phyloP scores from a whole-genome alignment of 176 grass and related monocot genomes.

The Aechmea fasciata region DNA sequence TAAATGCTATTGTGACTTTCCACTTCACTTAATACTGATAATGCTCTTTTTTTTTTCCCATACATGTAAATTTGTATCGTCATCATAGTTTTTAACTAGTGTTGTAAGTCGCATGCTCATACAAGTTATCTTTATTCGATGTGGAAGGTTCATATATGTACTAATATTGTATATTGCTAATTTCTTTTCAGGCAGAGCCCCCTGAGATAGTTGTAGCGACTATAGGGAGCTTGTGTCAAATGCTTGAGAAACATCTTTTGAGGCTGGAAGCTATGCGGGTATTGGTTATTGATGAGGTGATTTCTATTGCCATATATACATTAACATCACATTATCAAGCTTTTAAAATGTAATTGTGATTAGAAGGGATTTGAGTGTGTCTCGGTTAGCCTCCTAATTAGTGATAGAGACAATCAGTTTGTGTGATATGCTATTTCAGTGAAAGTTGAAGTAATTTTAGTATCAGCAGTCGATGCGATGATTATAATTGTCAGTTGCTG shows the following conservation, averaged over 20 bases:
- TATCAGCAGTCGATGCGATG: too few relatives aligned
- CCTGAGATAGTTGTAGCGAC: conserved; percentile 77
- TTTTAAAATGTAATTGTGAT: not conserved
- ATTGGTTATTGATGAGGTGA: conserved; percentile 82
- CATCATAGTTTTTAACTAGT: too few relatives aligned
- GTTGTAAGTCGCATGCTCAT: too few relatives aligned
- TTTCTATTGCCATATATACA: not conserved
- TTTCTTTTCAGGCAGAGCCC: conserved; percentile 60
- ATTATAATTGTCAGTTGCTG: too few relatives aligned
- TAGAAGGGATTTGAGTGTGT: not conserved
- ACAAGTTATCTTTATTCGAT: not conserved
- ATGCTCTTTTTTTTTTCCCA: too few relatives aligned
- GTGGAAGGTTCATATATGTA: not conserved
- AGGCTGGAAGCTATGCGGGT: conserved; percentile 61
- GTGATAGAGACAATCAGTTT: too few relatives aligned
- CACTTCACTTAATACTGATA: too few relatives aligned
- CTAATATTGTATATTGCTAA: not conserved
- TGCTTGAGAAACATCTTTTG: conserved; percentile 62
- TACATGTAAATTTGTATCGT: too few relatives aligned
- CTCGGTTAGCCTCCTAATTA: not conserved
- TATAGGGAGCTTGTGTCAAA: conserved; percentile 72
- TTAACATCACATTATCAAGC: not conserved
- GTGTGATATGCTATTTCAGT: too few relatives aligned
- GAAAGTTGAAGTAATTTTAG: too few relatives aligned
- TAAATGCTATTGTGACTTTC: too few relatives aligned